Conservation (phyloP, 1,139 yeast species). For the Taphrina betulina region DNA sequence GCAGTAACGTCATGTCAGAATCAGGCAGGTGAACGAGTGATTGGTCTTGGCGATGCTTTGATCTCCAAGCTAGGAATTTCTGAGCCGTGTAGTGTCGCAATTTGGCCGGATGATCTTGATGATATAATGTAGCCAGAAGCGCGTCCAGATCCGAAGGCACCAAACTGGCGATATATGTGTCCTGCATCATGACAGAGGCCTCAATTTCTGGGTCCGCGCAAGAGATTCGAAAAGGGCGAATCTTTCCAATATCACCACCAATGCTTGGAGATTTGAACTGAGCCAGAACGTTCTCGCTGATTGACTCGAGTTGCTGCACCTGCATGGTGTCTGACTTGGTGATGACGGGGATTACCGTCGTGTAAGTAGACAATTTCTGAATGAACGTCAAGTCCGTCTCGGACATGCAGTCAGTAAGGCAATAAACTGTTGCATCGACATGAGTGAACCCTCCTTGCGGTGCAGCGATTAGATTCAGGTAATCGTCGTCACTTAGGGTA, state of each 20-base stretch:
- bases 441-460: constrained; percentile 26
- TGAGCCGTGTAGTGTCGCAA: constrained; percentile 21
- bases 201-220: constrained; percentile 29
- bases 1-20: constrained; percentile 1
- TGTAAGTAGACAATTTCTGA: constrained; percentile 3
- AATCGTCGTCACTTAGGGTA: constrained; percentile 8
- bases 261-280: neutral
- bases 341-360: constrained; percentile 23
- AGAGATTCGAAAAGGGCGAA: neutral
- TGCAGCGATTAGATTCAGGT: constrained; percentile 21
- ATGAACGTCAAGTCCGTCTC: constrained; percentile 10
- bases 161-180: constrained; percentile 1
- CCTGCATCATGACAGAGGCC: constrained; percentile 30
- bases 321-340: constrained; percentile 8
- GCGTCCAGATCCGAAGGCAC: constrained; percentile 4
- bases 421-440: constrained; percentile 21
- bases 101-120: constrained; percentile 19
- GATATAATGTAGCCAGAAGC: constrained; percentile 4
- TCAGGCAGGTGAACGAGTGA: neutral
- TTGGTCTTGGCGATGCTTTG: constrained; percentile 2
- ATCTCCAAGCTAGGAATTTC: constrained; percentile 24
- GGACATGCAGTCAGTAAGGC: constrained; percentile 4
- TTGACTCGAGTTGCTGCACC: neutral
- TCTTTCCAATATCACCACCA: neutral
- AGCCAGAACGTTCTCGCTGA: neutral